Evolutionary conservation across 306 rosid species (phyloP).

Genomic region (Prosopis cineraria): DNA sequence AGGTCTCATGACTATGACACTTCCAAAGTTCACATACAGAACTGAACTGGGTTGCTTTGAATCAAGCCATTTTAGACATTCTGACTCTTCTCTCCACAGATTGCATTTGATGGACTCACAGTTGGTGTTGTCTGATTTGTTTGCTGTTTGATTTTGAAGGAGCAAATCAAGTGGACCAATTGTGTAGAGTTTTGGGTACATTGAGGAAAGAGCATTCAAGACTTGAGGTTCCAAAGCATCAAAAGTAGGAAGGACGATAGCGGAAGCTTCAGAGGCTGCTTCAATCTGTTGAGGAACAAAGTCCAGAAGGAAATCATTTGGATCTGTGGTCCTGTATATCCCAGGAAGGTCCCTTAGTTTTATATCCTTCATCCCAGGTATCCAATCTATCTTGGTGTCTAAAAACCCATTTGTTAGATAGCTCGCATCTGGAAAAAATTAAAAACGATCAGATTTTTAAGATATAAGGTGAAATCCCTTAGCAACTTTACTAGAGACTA

Average conservation of each 20-base stretch:
- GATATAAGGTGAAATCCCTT: not conserved
- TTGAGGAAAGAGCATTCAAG: constrained; percentile 36
- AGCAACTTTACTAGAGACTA: no score
- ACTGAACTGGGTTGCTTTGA: constrained; percentile 43
- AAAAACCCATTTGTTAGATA: constrained; percentile 39
- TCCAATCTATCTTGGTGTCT: constrained; percentile 46
- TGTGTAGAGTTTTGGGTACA: constrained; percentile 43
- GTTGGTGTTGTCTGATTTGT: not conserved
- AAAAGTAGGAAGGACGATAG: constrained; percentile 42
- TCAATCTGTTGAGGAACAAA: constrained; percentile 39
- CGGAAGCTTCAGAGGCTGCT: constrained; percentile 42
- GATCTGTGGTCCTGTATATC: constrained; percentile 37
- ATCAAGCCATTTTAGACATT: constrained; percentile 54
- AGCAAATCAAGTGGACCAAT: constrained; percentile 51
- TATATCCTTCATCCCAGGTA: constrained; percentile 48
- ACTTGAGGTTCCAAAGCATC: constrained; percentile 44
- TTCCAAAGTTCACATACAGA: constrained; percentile 50
- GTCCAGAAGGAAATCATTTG: constrained; percentile 29
- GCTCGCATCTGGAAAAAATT: constrained; percentile 36
- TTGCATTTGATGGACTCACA: constrained; percentile 31
- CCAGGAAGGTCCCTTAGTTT: constrained; percentile 41
- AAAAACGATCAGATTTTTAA: constrained; percentile 1
- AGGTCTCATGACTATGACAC: constrained; percentile 42
- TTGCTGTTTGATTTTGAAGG: constrained; percentile 23
- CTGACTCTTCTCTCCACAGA: constrained; percentile 53